These are phyloP conservation scores for Ogataea methanolica DNA, from an alignment of 805 yeast species.

Conservation along the genomic window DNA sequence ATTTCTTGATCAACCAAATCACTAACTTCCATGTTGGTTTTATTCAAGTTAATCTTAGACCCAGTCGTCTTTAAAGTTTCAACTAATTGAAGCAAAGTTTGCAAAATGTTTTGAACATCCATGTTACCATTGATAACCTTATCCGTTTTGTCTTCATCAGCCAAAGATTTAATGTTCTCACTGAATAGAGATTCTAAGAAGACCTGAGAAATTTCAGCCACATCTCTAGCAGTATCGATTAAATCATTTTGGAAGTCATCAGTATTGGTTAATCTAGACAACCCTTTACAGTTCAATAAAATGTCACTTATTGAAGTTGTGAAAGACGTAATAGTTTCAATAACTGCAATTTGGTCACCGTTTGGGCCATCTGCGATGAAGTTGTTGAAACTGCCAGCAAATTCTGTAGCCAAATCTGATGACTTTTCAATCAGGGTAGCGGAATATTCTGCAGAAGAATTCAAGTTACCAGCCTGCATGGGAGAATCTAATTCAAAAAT, in stretches of 20 bases:
- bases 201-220: conserved; percentile 56
- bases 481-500: conserved; percentile 70
- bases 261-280: conserved; percentile 47
- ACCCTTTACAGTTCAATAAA: conserved; percentile 65
- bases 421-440: conserved; percentile 67
- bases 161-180: conserved; percentile 41
- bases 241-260: conserved; percentile 50
- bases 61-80: conserved; percentile 45
- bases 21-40: conserved; percentile 49
- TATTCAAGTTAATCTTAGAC: conserved; percentile 23
- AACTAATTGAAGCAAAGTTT: conserved; percentile 47
- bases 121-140: conserved; percentile 71
- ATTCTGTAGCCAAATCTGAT: conserved; percentile 68
- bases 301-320: conserved; percentile 60
- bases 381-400: conserved; percentile 71
- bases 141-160: conserved; percentile 67
- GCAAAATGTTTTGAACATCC: conserved; percentile 67
- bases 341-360: conserved; percentile 57
- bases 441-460: conserved; percentile 65
- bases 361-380: conserved; percentile 72
- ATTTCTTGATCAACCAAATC: conserved; percentile 71
- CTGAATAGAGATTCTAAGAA: conserved; percentile 60
- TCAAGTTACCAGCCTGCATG: conserved; percentile 76
- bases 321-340: conserved; percentile 59
- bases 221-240: conserved; percentile 43